A percentile compares a stretch with the other conserved stretches of the same genome.
phyloP scores from a whole-genome alignment of 345 rosid species.

The Microcos paniculata region DNA sequence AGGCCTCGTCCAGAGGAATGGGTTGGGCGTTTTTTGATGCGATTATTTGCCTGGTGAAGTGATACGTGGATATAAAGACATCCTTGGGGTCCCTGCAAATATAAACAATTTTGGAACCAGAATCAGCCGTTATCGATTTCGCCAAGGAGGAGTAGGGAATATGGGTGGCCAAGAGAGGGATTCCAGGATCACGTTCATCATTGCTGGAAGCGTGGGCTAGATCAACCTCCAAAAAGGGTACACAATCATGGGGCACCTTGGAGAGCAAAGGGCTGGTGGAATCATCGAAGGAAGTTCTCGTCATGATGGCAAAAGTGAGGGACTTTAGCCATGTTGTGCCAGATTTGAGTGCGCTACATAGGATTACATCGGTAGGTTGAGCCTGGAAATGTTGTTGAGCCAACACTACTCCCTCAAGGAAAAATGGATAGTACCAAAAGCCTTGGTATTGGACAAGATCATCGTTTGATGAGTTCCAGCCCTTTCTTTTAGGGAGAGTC shows the following conservation, averaged over 20 bases:
- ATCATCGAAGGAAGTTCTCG: background rate
- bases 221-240: background rate
- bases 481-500: slow-evolving; percentile 25
- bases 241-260: background rate
- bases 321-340: background rate
- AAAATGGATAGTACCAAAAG: background rate
- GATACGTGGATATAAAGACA: background rate
- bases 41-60: background rate
- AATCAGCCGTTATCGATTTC: background rate
- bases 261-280: background rate
- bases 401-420: background rate
- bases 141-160: background rate
- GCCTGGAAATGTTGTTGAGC: background rate
- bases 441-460: background rate
- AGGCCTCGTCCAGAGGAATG: background rate
- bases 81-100: slow-evolving; percentile 20
- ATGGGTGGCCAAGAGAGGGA: slow-evolving; percentile 1
- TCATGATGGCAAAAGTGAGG: background rate
- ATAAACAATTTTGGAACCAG: slow-evolving; percentile 3
- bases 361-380: background rate
- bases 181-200: background rate
- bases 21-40: too few relatives aligned
- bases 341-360: background rate
- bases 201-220: background rate
- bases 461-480: background rate